phyloP scores from a whole-genome alignment of 371 early-diverging fungal species.

The Mortierella sp. region DNA sequence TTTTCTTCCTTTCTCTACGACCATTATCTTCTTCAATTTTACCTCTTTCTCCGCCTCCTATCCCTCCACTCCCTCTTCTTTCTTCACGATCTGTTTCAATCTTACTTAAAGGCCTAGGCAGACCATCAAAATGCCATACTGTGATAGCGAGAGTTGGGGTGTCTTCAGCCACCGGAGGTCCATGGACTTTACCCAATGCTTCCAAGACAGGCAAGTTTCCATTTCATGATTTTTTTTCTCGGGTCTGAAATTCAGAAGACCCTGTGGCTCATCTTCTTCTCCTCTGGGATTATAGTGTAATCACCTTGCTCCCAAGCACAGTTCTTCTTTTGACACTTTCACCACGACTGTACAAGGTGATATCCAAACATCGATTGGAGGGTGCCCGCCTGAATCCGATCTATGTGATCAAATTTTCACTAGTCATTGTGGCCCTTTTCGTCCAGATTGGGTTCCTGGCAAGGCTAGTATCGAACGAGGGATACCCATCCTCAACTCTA shows the following conservation, averaged over 20 bases:
- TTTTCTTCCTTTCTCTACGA: neutral
- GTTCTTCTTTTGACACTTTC: conserved; percentile 59
- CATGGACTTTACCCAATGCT: conserved; percentile 76
- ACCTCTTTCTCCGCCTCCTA: neutral
- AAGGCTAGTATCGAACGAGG: no score
- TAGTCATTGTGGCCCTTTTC: no score
- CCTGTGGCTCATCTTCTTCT: no score
- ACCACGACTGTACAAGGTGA: conserved; percentile 57
- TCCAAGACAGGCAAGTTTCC: conserved; percentile 67
- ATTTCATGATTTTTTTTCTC: no score
- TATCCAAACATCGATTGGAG: conserved; percentile 34
- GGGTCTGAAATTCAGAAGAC: no score
- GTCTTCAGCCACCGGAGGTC: conserved; percentile 27
- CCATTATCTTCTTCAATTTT: neutral
- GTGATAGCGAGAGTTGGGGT: conserved; percentile 37
- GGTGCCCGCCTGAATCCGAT: conserved; percentile 3
- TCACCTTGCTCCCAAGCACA: conserved; percentile 56
- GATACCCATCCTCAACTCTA: conserved; percentile 32
- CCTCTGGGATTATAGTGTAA: conserved; percentile 3
- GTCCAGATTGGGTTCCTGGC: no score
- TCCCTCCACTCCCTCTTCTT: neutral
- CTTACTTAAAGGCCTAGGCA: no score
- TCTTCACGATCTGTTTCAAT: neutral
- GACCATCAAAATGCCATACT: conserved; percentile 15
- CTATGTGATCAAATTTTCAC: no score